Evolutionary conservation across 306 rosid genomes (phyloP), one percentile per base, ranked within the genome.

Genomic region (Styphnolobium japonicum): DNA sequence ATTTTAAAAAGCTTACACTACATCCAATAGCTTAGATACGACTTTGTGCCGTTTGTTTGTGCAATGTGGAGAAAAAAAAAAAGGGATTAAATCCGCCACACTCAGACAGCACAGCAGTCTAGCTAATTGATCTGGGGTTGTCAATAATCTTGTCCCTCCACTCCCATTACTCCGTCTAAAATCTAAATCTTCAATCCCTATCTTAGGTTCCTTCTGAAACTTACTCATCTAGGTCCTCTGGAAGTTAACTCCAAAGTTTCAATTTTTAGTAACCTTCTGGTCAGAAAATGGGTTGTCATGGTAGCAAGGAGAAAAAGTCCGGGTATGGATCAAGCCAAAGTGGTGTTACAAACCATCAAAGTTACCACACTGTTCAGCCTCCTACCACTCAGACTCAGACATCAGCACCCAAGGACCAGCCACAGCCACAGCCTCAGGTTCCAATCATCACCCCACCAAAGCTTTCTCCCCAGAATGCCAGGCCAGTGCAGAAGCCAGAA

Each of bases 241-340:
- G 6, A 2, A 40, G 0, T 10, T 37, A 12, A 12, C 45, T 6
- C 2, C 71, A 57, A 10, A 56, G 5, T 40, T n/a, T 9, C 23
- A 0, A 69, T 11, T 80, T 55, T 6, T 43, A 11, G 19, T 7
- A 42, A 12, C 60, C 22, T 70, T 64, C 60, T 22, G 55, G 27
- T 42, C 49, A 12, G 58, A 51, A 73, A 62, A 90, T 90, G 94
- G 94, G 94, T 83, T 88, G 92, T 52, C 86, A 71, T 10, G 39
- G 60, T 52, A 88, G 92, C 89, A 90, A 85, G 56, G 76, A 58
- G 58, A 81, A 51, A 18, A 34, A 73, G 48, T 63, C 74, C 37
- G 80, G 74, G 18, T 27, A 76, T 46, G 84, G 64, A 49, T 53
- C 85, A 56, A 75, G 52, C 49, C 11, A 75, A 15, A 79, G 72